A percentile compares a stretch with the other conserved stretches of the same genome.
Conservation (phyloP, 176 grass and related monocot genomes). For the bread wheat (Triticum aestivum) region IWGSC_CS_RefSeq_v2.1 NC_057804.1:426334091-426334590, state of each 20-base stretch:
- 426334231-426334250: slow-evolving; percentile 52
- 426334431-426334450: slow-evolving; percentile 92
- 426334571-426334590: slow-evolving; percentile 85
- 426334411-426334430: slow-evolving; percentile 85
- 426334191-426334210: slow-evolving; percentile 30
- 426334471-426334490: slow-evolving; percentile 95
- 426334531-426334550: slow-evolving; percentile 81
- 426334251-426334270: slow-evolving; percentile 67
- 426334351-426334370: slow-evolving; percentile 84
- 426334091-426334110: slow-evolving; percentile 19
- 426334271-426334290: slow-evolving; percentile 63
- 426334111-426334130: slow-evolving; percentile 6
- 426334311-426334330: slow-evolving; percentile 86
- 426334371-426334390: slow-evolving; percentile 73
- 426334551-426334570: slow-evolving; percentile 80
- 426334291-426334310: slow-evolving; percentile 76
- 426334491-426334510: slow-evolving; percentile 96
- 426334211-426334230: slow-evolving; percentile 13
- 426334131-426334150: slow-evolving; percentile 31
- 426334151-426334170: slow-evolving; percentile 66
- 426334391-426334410: slow-evolving; percentile 64
- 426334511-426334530: slow-evolving; percentile 76
- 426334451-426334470: slow-evolving; percentile 78
- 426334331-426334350: slow-evolving; percentile 84
- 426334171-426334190: slow-evolving; percentile 14